phyloP scores from a whole-genome alignment of 768 basidiomycete genomes.

The Tubosaeta sp. region DNA sequence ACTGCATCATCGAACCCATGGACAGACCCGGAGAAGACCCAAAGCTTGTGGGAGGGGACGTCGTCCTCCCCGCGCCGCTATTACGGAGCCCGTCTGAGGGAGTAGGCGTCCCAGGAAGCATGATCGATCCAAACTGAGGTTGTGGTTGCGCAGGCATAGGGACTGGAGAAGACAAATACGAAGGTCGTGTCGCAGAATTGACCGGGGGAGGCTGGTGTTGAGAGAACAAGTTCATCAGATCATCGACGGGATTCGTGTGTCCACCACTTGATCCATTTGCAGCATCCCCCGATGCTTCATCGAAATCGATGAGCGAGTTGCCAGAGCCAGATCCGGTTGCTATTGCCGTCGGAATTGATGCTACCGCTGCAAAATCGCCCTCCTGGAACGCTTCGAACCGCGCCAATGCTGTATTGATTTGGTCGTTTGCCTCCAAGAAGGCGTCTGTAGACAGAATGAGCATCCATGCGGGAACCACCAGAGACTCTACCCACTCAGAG shows the following conservation, averaged over 20 bases:
- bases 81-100: constrained; percentile 18
- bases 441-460: constrained; percentile 54
- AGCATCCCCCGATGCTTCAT: constrained; percentile 41
- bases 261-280: constrained; percentile 12
- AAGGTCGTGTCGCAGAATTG: constrained; percentile 29
- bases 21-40: not conserved
- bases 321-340: constrained; percentile 27
- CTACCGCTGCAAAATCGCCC: constrained; percentile 77
- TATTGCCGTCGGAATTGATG: constrained; percentile 64
- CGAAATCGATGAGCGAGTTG: constrained; percentile 73
- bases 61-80: constrained; percentile 7
- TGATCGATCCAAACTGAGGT: constrained; percentile 36
- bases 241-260: constrained; percentile 38
- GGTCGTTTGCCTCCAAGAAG: constrained; percentile 94
- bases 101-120: constrained; percentile 40
- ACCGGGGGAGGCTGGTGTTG: constrained; percentile 14
- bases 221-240: constrained; percentile 61
- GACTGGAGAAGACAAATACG: constrained; percentile 15
- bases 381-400: constrained; percentile 93
- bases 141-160: constrained; percentile 14
- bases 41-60: constrained; percentile 11
- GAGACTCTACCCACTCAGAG: constrained; percentile 57
- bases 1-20: constrained; percentile 2
- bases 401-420: constrained; percentile 82
- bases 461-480: not conserved